Percentiles rank a stretch among this genome's conserved stretches.
Conservation (phyloP, 306 rosid species). For the Echinosophora koreensis region DNA sequence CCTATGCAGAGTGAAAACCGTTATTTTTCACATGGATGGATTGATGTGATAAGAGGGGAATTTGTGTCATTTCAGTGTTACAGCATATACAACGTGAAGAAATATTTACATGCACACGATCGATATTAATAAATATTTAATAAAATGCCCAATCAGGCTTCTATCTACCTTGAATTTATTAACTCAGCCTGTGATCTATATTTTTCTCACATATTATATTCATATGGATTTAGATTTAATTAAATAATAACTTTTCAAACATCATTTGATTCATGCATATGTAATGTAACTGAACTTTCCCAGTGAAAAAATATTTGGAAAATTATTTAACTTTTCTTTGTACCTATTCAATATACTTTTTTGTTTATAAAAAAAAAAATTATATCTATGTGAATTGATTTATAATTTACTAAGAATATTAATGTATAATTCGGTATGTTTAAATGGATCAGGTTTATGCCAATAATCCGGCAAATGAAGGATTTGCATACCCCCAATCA, state of each 20-base stretch:
- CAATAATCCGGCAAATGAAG: slow-evolving; percentile 40
- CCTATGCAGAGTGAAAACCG: neutral
- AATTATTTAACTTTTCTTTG: no score
- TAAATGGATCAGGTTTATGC: slow-evolving; percentile 36
- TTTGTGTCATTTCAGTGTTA: slow-evolving; percentile 1
- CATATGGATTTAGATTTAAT: neutral
- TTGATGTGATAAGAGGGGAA: neutral
- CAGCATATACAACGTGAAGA: neutral
- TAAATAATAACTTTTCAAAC: neutral
- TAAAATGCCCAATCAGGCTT: neutral
- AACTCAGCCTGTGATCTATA: neutral
- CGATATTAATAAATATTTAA: neutral
- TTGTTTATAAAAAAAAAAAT: no score
- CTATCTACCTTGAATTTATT: neutral
- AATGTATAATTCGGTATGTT: neutral
- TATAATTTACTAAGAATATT: neutral
- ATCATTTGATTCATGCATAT: no score
- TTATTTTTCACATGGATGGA: neutral
- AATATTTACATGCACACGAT: neutral
- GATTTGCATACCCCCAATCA: slow-evolving; percentile 43
- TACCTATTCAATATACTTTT: neutral
- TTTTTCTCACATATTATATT: neutral
- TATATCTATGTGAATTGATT: neutral
- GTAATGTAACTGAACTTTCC: no score
- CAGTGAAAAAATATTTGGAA: no score